Conservation (phyloP, 1,284 basidiomycete species). For the Pseudozyma sp. region DNA sequence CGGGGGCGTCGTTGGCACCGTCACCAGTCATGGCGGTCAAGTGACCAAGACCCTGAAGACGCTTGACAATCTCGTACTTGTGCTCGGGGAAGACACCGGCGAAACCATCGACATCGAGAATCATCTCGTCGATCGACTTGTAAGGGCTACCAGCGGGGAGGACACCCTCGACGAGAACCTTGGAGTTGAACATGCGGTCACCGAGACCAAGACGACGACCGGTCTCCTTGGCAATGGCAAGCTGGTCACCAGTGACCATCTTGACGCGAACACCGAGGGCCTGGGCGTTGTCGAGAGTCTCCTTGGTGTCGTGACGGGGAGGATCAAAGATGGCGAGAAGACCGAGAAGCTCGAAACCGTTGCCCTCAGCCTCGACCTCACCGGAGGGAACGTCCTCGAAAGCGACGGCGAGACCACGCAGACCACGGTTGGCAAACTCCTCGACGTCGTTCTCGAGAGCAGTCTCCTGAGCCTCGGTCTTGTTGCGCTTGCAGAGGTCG, state of each 20-base stretch:
- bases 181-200: conserved; percentile 96
- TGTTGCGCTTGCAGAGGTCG: conserved; percentile 90
- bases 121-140: conserved; percentile 86
- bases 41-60: conserved; percentile 82
- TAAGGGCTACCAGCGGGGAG: conserved; percentile 79
- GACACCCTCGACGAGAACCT: conserved; percentile 92
- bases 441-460: conserved; percentile 92
- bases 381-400: conserved; percentile 85
- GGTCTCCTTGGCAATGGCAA: conserved; percentile 98
- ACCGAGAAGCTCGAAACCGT: conserved; percentile 96
- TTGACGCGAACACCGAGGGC: conserved; percentile 97
- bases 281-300: conserved; percentile 96
- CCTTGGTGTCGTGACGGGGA: conserved; percentile 96
- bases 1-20: conserved; percentile 95
- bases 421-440: conserved; percentile 93
- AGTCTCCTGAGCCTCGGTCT: conserved; percentile 90
- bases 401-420: conserved; percentile 95
- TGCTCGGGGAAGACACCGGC: conserved; percentile 97
- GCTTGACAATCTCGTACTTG: conserved; percentile 93
- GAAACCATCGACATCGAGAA: conserved; percentile 87
- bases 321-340: conserved; percentile 98
- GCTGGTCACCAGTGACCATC: conserved; percentile 99
- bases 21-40: conserved; percentile 80
- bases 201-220: conserved; percentile 95
- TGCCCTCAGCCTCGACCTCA: conserved; percentile 84